Conservation (phyloP, 192 early-diverging fungal species). For the Funneliformis geosporum region DNA sequence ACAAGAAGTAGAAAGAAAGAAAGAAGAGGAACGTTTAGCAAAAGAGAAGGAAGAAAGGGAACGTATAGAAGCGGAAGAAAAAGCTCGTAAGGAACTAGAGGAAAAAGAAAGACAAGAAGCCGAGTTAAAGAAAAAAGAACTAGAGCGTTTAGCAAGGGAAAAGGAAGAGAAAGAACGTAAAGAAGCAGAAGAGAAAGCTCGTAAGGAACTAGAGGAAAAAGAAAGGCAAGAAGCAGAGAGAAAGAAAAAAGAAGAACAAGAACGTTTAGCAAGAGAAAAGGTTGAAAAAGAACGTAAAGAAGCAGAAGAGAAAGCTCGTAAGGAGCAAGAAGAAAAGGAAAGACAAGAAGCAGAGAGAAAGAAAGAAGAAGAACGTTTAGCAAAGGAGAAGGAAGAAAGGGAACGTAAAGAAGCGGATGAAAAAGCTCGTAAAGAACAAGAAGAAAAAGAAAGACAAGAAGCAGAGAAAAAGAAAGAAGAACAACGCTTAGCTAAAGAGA, state of each 20-base stretch:
- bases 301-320: slow-evolving; percentile 23
- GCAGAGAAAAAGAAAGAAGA: slow-evolving; percentile 21
- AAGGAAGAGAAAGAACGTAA: slow-evolving; percentile 37
- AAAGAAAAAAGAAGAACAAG: slow-evolving; percentile 26
- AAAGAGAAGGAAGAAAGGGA: slow-evolving; percentile 21
- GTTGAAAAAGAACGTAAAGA: no score
- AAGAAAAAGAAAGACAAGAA: slow-evolving; percentile 32
- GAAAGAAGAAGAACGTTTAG: no score
- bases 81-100: no score
- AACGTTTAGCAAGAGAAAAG: not conserved
- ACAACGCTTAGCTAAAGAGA: not conserved
- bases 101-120: slow-evolving; percentile 12
- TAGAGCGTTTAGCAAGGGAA: no score
- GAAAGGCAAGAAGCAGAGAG: slow-evolving; percentile 29
- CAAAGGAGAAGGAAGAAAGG: slow-evolving; percentile 22
- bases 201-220: slow-evolving; percentile 31
- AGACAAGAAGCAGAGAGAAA: no score
- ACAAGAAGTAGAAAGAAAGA: slow-evolving; percentile 37
- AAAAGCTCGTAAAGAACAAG: slow-evolving; percentile 37
- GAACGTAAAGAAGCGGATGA: slow-evolving; percentile 31
- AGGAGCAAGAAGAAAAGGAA: no score
- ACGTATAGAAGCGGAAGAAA: no score
- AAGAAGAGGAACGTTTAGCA: slow-evolving; percentile 29
- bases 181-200: slow-evolving; percentile 39
- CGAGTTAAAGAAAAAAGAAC: slow-evolving; percentile 35